phyloP scores from a whole-genome alignment of 805 yeast species.

The Yarrowia keelungensis region DNA sequence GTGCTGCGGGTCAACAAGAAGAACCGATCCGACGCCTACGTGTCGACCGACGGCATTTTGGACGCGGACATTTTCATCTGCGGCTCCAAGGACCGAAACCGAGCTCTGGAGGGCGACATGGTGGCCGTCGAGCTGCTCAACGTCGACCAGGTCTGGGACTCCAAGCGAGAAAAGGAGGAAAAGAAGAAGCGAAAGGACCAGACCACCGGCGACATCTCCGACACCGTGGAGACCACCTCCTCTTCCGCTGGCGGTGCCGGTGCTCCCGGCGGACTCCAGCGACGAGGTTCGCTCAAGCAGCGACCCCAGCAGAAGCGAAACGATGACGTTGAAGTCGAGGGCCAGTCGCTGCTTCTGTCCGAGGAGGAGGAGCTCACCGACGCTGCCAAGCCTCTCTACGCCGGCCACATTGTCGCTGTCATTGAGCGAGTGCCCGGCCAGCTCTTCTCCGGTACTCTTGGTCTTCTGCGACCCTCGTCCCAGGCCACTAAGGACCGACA shows the following conservation, averaged over 20 bases:
- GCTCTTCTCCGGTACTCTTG: constrained; percentile 91
- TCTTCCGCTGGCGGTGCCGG: constrained; percentile 46
- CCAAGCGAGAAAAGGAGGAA: constrained; percentile 95
- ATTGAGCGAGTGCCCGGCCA: constrained; percentile 98
- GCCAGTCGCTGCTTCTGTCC: constrained; percentile 86
- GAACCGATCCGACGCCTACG: constrained; percentile 97
- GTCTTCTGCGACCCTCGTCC: constrained; percentile 92
- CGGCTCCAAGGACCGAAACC: constrained; percentile 97
- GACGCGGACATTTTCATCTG: constrained; percentile 98
- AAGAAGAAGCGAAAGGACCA: constrained; percentile 83
- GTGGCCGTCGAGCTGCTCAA: constrained; percentile 94
- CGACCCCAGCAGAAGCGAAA: constrained; percentile 97
- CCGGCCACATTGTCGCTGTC: constrained; percentile 98
- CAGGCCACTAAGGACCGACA: constrained; percentile 82
- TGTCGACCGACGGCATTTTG: constrained; percentile 92
- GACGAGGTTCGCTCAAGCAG: constrained; percentile 91
- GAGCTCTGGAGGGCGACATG: constrained; percentile 95
- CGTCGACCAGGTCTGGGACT: constrained; percentile 97
- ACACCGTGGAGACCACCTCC: constrained; percentile 47
- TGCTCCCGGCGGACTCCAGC: constrained; percentile 54
- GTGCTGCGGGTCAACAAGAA: constrained; percentile 92
- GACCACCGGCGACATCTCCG: constrained; percentile 42
- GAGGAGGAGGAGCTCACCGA: constrained; percentile 97
- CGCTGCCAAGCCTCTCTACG: constrained; percentile 90
- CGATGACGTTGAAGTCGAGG: constrained; percentile 98